A percentile compares a stretch with the other conserved stretches of the same genome.
Conservation (phyloP, 495 filamentous ascomycete genomes). For the Penicillium atrosanguineum region DNA sequence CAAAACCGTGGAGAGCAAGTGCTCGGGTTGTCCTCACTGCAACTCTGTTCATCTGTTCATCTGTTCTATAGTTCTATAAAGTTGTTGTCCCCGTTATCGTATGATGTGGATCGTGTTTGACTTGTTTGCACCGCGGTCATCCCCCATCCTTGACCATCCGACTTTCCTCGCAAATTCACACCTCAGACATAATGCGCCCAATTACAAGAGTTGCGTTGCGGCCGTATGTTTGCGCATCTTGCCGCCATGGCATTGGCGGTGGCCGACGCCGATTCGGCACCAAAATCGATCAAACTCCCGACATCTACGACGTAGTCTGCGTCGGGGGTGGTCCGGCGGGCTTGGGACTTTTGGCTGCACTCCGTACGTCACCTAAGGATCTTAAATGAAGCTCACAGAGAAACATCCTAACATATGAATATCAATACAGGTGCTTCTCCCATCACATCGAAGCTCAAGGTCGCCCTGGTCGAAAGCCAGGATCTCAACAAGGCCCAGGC, state of each 20-base stretch:
- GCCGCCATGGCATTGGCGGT: conserved; percentile 29
- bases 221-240: conserved; percentile 43
- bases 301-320: conserved; percentile 90
- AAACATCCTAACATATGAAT: not conserved
- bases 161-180: conserved; percentile 10
- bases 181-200: conserved; percentile 34
- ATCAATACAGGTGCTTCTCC: conserved; percentile 57
- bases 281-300: conserved; percentile 24
- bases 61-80: too few relatives aligned
- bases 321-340: conserved; percentile 97
- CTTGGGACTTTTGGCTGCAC: conserved; percentile 78
- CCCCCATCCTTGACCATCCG: conserved; percentile 14
- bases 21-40: too few relatives aligned
- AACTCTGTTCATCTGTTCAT: too few relatives aligned
- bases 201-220: conserved; percentile 33
- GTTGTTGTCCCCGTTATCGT: not conserved
- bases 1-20: too few relatives aligned
- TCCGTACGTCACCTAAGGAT: conserved; percentile 58
- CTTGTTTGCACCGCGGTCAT: conserved; percentile 18
- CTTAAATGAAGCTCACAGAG: not conserved
- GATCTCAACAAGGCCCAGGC: conserved; percentile 64
- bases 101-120: conserved; percentile 18
- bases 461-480: conserved; percentile 89
- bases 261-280: conserved; percentile 32
- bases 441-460: conserved; percentile 69